phyloP scores from a whole-genome alignment of 768 basidiomycete species.

The Lyophyllum decastes region DNA sequence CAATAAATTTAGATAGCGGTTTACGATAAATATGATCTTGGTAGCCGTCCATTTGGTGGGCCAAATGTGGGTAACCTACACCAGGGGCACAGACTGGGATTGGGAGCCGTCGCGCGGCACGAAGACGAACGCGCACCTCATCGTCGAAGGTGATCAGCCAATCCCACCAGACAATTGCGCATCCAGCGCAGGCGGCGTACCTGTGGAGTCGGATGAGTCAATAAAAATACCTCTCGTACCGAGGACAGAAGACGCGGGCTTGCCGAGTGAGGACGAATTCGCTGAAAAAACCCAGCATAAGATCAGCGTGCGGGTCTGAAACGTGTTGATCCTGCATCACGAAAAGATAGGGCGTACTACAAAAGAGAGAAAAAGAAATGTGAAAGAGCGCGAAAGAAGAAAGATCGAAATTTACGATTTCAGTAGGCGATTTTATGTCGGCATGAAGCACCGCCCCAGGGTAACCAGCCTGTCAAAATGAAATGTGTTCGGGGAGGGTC shows the following conservation, averaged over 20 bases:
- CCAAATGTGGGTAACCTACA: conserved; percentile 19
- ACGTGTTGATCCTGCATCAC: not conserved
- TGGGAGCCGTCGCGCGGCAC: not conserved
- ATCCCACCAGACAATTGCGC: not conserved
- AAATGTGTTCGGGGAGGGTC: not conserved
- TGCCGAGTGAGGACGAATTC: not conserved
- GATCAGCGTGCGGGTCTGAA: not conserved
- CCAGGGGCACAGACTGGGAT: not conserved
- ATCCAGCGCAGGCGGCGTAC: not conserved
- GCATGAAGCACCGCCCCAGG: not conserved
- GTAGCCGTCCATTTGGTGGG: conserved; percentile 18
- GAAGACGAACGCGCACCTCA: not conserved
- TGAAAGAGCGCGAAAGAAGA: not conserved
- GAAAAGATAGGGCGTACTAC: not conserved
- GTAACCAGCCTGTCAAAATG: not conserved
- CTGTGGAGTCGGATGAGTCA: not conserved
- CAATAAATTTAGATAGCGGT: conserved; percentile 21
- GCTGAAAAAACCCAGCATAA: not conserved
- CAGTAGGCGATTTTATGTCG: not conserved
- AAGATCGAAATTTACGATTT: not conserved
- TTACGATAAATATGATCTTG: conserved; percentile 21
- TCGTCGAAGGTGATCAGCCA: not conserved
- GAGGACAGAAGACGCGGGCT: not conserved
- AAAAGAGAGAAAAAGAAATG: not conserved
- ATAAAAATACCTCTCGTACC: not conserved